Evolutionary conservation across 2,329 filamentous ascomycete species (phyloP), one percentile per base, ranked within the genome.

Genomic region (Trichoderma brevicompactum): DNA sequence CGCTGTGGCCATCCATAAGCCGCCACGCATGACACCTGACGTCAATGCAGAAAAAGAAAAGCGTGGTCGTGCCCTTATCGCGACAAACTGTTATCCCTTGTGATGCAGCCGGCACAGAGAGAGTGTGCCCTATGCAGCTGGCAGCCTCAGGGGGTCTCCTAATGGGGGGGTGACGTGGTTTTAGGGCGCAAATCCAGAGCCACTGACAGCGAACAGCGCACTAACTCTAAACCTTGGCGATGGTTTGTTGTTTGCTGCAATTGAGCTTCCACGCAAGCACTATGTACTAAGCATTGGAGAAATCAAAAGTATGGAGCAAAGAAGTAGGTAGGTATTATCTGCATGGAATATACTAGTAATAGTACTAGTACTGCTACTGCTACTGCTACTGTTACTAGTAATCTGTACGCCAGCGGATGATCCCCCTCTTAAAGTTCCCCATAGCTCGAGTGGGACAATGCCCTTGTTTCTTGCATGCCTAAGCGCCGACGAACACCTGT

Each of bases 1-100:
- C 61, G 58, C 61, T 40, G 61, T 56, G 52, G 61, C 61, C 61
- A 64, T 56, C 61, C 61, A 64, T 48, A 56, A 64, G 61, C 61
- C 52, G 61, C 61, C 61, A 64, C 61, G 61, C 50, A 64, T 64
- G 61, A 55, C 52, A 49, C 50, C 61, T 64, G 61, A 64, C 61
- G 61, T 64, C 61, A 64, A 63, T 46, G 49, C 59, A 46, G 28
- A 59, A 28, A 10, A 55, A 55, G 32, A 55, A 32, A 28, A 15
- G 28, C 4, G 13, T 32, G 28, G 36, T 55, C 19, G 54, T 32
- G 58, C 38, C 59, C 59, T 62, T 62, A 62, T 62, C 59, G 13
- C 28, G 46, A 34, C 32, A 28, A 28, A 28, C 15, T 41, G 19
- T 49, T 49, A 55, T 60, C 56, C 56, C 56, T 60, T 60, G 38